Percentiles rank a stretch among this genome's conserved stretches.
Conservation (phyloP, 192 early-diverging fungal species). For the Dissophora globulifera region DNA sequence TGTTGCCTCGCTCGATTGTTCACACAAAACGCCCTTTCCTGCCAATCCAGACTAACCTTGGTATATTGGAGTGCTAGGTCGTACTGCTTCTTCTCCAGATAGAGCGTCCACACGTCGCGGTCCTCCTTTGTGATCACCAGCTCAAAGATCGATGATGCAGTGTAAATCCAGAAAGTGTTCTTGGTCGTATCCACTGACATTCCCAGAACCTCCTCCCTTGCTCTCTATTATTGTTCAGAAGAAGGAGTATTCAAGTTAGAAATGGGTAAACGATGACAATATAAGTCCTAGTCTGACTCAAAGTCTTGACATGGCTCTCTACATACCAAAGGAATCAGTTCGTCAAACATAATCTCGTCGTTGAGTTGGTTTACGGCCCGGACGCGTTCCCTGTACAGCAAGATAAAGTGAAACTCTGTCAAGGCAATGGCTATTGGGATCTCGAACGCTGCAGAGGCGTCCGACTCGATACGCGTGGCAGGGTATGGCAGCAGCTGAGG, state of each 20-base stretch:
- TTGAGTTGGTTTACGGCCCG: conserved; percentile 84
- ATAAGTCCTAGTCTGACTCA: background rate
- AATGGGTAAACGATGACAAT: too few relatives aligned
- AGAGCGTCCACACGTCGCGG: conserved; percentile 94
- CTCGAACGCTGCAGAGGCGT: conserved; percentile 52
- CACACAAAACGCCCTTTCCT: too few relatives aligned
- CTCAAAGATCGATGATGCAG: conserved; percentile 86
- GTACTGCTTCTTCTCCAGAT: conserved; percentile 83
- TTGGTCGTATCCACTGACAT: conserved; percentile 81
- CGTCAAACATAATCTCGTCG: conserved; percentile 86
- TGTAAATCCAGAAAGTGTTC: conserved; percentile 93
- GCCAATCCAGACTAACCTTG: conserved; percentile 57
- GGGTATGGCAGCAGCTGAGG: conserved; percentile 88
- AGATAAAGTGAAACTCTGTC: conserved; percentile 90
- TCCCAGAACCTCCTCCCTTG: conserved; percentile 70
- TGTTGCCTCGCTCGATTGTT: too few relatives aligned
- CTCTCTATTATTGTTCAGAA: conserved; percentile 53
- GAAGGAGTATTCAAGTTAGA: too few relatives aligned
- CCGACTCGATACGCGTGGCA: conserved; percentile 51
- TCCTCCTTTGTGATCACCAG: conserved; percentile 93
- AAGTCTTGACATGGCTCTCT: background rate
- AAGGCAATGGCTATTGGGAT: conserved; percentile 81
- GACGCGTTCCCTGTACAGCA: conserved; percentile 83
- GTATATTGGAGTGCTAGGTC: conserved; percentile 84
- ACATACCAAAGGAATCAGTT: conserved; percentile 75